Evolutionary conservation across 345 rosid genomes (phyloP), one percentile per base, ranked within the genome.

Genomic region (Eucalyptus tenuipes): DNA sequence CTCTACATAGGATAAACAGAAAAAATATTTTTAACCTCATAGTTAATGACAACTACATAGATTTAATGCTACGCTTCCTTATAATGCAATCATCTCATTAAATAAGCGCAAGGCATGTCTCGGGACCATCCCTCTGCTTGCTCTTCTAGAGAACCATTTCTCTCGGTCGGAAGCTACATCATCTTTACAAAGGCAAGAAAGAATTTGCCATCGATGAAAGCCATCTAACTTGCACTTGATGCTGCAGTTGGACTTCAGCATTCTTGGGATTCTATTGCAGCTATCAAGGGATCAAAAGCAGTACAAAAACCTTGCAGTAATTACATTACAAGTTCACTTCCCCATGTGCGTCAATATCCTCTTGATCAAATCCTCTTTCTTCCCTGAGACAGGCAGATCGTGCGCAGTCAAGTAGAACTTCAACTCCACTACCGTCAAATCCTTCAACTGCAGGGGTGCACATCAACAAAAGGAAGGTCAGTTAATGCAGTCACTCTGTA

Each of bases 261-360:
- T 20, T 1, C 82, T 75, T 75, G 47, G 29, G 9, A 40, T 17
- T 75, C 47, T 6, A 17, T 75, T 10, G 82, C 3, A 18, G 15
- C 82, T 75, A 37, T 75, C 82, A 37, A 40, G 14, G 12, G 82
- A 37, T 75, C 29, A 11, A 75, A 37, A 75, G 82, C 47, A 75
- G 4, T 75, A 40, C 45, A 20, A 71, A 71, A 71, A 37, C 82
- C 44, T 37, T 37, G 82, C 82, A 71, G 24, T 40, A 75, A 18
- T 40, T 40, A 49, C 37, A 68, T 75, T 86, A 53, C 79, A 27
- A 53, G 88, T 88, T 94, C 88, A 94, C 92, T 92, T 95, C 87
- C 96, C 94, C 95, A 98, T 85, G 89, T 97, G 97, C 86, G 93
- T 92, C 90, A 95, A 88, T 90, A 98, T 97, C 92, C 98, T 92